A percentile compares a stretch with the other conserved stretches of the same genome.
Evolutionary conservation across 129 eudicot species (phyloP).

Genomic region (Escallonia rubra): DNA sequence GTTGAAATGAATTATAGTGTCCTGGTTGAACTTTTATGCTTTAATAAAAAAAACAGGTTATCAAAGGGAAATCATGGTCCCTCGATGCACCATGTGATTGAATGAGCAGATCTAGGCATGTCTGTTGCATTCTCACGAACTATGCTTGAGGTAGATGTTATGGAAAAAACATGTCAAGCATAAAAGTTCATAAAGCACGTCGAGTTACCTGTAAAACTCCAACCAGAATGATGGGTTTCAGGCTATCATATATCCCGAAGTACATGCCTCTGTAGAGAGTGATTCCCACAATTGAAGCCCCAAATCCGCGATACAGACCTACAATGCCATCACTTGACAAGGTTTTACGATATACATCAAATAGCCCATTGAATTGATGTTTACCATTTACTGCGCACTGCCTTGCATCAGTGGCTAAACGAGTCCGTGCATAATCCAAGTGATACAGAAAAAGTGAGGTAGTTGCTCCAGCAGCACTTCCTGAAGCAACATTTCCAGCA

Average conservation of each 20-base stretch:
- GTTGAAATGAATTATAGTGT: too few relatives aligned
- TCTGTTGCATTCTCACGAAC: too few relatives aligned
- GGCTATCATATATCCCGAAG: constrained; percentile 86
- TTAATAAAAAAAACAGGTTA: too few relatives aligned
- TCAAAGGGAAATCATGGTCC: too few relatives aligned
- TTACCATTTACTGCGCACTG: constrained; percentile 32
- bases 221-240: constrained; percentile 82
- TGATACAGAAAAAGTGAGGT: constrained; percentile 89
- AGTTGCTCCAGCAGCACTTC: constrained; percentile 99
- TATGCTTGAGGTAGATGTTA: not conserved
- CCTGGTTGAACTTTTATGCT: too few relatives aligned
- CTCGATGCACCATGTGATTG: not conserved
- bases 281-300: constrained; percentile 87
- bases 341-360: constrained; percentile 78
- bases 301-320: constrained; percentile 92
- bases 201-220: constrained; percentile 68
- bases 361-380: constrained; percentile 70
- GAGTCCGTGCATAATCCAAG: constrained; percentile 89
- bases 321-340: constrained; percentile 69
- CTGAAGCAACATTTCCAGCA: constrained; percentile 96
- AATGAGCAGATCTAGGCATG: not conserved
- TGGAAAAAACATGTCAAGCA: not conserved
- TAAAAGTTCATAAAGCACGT: not conserved
- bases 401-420: constrained; percentile 70
- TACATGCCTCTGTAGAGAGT: constrained; percentile 96